Percentiles rank a stretch among this genome's conserved stretches.
Evolutionary conservation across 768 basidiomycete species (phyloP).

Genomic region (Phaeolepiota aurea): DNA sequence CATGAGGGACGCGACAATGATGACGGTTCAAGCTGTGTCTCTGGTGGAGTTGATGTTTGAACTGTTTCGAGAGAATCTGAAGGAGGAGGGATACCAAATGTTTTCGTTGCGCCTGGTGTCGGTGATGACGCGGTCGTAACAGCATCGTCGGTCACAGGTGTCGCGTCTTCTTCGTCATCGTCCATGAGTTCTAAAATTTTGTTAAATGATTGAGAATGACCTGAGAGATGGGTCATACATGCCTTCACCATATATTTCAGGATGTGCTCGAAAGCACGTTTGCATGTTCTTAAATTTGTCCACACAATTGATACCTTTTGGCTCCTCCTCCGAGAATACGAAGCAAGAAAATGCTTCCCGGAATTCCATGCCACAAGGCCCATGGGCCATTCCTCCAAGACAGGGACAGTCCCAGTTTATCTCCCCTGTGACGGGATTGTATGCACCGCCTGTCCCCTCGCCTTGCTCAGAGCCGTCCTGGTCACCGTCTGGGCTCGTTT

Average conservation of each 20-base stretch:
- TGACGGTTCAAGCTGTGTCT: too few species aligned
- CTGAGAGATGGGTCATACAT: slow-evolving; percentile 18
- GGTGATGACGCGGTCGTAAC: too few species aligned
- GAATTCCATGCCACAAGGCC: slow-evolving; percentile 91
- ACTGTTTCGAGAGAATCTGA: too few species aligned
- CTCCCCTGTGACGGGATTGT: slow-evolving; percentile 94
- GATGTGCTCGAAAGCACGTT: slow-evolving; percentile 92
- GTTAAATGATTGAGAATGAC: slow-evolving; percentile 4
- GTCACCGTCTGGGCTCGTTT: background rate
- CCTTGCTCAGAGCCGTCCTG: background rate
- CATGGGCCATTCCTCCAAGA: slow-evolving; percentile 97
- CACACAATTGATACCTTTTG: slow-evolving; percentile 96
- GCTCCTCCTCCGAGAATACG: slow-evolving; percentile 87
- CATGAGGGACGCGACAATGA: too few species aligned
- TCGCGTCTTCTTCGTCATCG: slow-evolving; percentile 59
- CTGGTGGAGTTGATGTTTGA: too few species aligned
- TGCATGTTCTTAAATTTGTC: slow-evolving; percentile 99
- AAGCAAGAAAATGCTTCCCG: slow-evolving; percentile 96
- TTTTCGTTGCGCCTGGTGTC: too few species aligned
- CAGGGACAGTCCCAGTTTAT: slow-evolving; percentile 99
- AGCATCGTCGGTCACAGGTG: too few species aligned
- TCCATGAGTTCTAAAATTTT: slow-evolving; percentile 51
- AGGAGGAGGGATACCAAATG: too few species aligned
- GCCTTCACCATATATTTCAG: slow-evolving; percentile 95
- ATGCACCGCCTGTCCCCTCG: slow-evolving; percentile 39